Base-by-base conservation (phyloP, 1,284 basidiomycete species). In the Melampsora americana region DNA sequence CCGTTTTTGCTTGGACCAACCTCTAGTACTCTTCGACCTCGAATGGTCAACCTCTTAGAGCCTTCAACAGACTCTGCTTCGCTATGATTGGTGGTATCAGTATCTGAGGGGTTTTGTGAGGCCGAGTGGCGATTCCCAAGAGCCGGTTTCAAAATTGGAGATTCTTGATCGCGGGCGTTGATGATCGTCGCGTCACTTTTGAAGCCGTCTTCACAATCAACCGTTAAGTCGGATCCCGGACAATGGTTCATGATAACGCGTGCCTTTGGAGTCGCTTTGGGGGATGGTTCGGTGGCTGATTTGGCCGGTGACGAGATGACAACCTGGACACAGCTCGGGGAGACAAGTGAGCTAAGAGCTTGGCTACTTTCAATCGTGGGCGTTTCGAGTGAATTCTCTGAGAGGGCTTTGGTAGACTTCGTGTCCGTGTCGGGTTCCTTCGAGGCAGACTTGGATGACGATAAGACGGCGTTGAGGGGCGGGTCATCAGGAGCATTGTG, bases 151-250 rank as follows among this genome's bases (percentile, higher is more conserved):
- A 67, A 59, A 39, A 59, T 28, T 28, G 30, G 65, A 64, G 39
- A 59, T 20, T 68, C 66, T 32, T 30, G 23, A 26, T 42, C 39
- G 26, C 66, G 73, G 46, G 67, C 65, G 67, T 75, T 68, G 18
- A 75, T 66, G 35, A 75, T 56, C 16, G 73, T 75, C 18, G 73
- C 61, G 39, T 75, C 73, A n/a, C 73, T 75, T 50, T 75, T 60
- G 9, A 59, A 67, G 32, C 67, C 66, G 53, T 68, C 73, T 9
- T 64, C 53, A 14, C 53, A 56, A 20, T 56, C 53, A 28, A n/a
- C 28, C n/a, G n/a, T 56, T 23, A 28, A 23, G n/a, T 56, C 18
- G 5, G 7, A 9, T 9, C 53, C 53, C 28, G n/a, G 53, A 56
- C 53, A 20, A 6, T 4, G 53, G 5, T n/a, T 56, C 28, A 56